phyloP scores from a whole-genome alignment of 2,329 filamentous ascomycete species.

The Daldinia sp. region DNA sequence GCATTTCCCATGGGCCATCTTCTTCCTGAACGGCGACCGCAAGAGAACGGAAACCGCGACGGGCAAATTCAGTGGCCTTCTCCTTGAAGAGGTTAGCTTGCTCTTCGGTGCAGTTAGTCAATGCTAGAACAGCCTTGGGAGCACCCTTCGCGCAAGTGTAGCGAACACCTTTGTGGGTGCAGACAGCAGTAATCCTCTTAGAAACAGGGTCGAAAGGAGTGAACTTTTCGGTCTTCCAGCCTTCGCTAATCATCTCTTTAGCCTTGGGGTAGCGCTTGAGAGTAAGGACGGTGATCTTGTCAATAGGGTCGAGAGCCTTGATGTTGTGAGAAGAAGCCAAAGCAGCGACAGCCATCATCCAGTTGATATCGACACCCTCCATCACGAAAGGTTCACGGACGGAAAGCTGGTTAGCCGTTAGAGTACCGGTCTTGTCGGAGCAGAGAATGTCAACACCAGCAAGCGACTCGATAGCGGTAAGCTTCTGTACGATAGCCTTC shows the following conservation, averaged over 20 bases:
- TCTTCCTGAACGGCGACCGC: constrained; percentile 79
- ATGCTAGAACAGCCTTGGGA: constrained; percentile 74
- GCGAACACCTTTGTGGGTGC: constrained; percentile 71
- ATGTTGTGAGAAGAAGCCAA: constrained; percentile 78
- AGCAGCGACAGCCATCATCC: constrained; percentile 80
- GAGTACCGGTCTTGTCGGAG: constrained; percentile 79
- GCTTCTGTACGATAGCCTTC: constrained; percentile 78
- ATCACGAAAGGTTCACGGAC: constrained; percentile 77
- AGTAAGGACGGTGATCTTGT: constrained; percentile 77
- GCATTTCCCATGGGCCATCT: constrained; percentile 73
- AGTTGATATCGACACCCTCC: constrained; percentile 77
- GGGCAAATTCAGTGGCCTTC: constrained; percentile 75
- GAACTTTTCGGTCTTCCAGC: constrained; percentile 81
- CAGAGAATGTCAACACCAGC: constrained; percentile 77
- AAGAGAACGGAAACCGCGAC: constrained; percentile 78
- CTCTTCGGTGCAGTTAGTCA: constrained; percentile 71
- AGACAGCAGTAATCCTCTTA: constrained; percentile 76
- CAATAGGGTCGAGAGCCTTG: constrained; percentile 77
- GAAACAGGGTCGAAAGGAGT: constrained; percentile 81
- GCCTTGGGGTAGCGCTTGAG: constrained; percentile 78
- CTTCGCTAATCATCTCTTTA: constrained; percentile 74
- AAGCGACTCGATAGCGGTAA: constrained; percentile 76
- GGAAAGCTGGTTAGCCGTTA: constrained; percentile 74
- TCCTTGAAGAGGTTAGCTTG: constrained; percentile 71
- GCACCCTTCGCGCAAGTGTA: constrained; percentile 78